Evolutionary conservation across 108 stramenopile genomes (phyloP).

Genomic region (Mediolabrus comicus): DNA sequence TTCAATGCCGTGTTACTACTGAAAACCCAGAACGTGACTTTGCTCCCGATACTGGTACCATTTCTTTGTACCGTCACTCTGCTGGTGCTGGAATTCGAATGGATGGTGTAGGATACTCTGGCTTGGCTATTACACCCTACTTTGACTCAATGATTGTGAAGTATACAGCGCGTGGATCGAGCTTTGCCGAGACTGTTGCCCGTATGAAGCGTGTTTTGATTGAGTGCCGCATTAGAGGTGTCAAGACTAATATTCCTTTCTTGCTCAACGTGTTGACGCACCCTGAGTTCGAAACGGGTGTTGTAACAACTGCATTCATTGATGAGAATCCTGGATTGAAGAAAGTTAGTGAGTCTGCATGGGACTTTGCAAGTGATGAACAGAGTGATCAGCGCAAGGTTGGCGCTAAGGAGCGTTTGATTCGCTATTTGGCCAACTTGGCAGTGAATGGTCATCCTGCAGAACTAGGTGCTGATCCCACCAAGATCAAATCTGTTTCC

Average conservation of each 20-base stretch:
- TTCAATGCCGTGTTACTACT: constrained; percentile 94
- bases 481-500: constrained; percentile 47
- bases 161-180: constrained; percentile 80
- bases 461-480: constrained; percentile 81
- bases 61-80: constrained; percentile 77
- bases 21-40: constrained; percentile 88
- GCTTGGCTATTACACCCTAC: constrained; percentile 82
- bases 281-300: constrained; percentile 82
- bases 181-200: constrained; percentile 69
- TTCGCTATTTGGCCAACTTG: constrained; percentile 82
- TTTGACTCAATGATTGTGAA: constrained; percentile 95
- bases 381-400: constrained; percentile 65
- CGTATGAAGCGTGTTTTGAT: constrained; percentile 84
- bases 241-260: constrained; percentile 88
- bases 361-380: constrained; percentile 71
- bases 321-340: constrained; percentile 76
- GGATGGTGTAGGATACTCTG: constrained; percentile 80
- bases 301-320: constrained; percentile 86
- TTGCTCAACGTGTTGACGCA: constrained; percentile 84
- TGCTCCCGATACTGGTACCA: constrained; percentile 86
- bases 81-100: constrained; percentile 92
- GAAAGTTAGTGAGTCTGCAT: constrained; percentile 48
- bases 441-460: constrained; percentile 91
- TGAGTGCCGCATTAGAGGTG: constrained; percentile 90
- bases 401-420: constrained; percentile 61